Base-by-base conservation (phyloP, 2,329 filamentous ascomycete genomes). In the Nectriaceae sp. region DNA sequence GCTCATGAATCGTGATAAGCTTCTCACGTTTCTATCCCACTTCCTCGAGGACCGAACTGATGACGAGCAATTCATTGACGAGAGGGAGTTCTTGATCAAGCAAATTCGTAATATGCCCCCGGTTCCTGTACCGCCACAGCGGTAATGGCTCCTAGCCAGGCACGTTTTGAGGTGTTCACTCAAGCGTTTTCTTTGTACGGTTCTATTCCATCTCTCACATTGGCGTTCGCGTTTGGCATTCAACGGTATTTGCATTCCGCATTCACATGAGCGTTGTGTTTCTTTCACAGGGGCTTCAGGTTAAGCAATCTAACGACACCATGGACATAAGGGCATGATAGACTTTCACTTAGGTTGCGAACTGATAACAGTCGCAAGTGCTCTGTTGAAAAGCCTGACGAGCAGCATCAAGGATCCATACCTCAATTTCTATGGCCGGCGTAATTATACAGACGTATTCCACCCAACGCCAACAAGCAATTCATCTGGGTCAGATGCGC, bases 61-160 rank as follows among this genome's bases (percentile, higher is more conserved):
- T 59, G 94, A 99, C 65, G 94, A 97, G 70, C 94, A 99, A 70
- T 99, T 99, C 68, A 94, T 92, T 57, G 94, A 99, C 65, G 94
- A 99, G 77, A 90, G 96, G 66, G 93, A 94, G 61, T 99, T 97
- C 67, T 75, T 99, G 63, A 92, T 99, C 64, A 93, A 95, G 71
- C 92, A 97, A 70, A 97, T 99, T 64, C 78, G 78, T 59, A 85
- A 82, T 56, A 83, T 87, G 80, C 82, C 83, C 4, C 66, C 78
- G 3, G 76, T 73, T 44, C 83, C 83, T 3, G 75, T 85, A 21
- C 70, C 75, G 38, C 75, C 77, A 21, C 73, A 79, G 59, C 71
- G 78, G 54, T 74, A 59, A 62, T 40, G 15, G 47, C n/a, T 21
- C 38, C 13, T 13, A 38, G 36, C 19, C 24, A 6, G 13, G 24